Conservation (phyloP, 257 asterid genomes). For the Mentha longifolia region DNA sequence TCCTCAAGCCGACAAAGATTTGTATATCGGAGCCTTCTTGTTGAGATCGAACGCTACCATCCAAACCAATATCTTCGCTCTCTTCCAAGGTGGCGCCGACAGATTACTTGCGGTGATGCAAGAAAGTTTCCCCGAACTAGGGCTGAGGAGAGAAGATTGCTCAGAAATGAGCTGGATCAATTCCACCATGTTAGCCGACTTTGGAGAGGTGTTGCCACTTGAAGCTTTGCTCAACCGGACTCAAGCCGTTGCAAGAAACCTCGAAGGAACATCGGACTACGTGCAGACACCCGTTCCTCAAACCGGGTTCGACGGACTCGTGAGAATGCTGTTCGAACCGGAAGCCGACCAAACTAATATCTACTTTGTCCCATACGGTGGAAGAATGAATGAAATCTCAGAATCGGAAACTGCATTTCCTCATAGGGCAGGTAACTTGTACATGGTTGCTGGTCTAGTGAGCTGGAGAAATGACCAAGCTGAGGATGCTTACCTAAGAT, state of each 20-base stretch:
- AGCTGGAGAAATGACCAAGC: constrained; percentile 7
- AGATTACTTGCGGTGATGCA: constrained; percentile 27
- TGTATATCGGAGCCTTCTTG: constrained; percentile 14
- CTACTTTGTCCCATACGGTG: constrained; percentile 26
- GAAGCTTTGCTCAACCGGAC: too few species aligned
- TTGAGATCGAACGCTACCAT: constrained; percentile 12
- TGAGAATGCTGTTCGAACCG: background rate
- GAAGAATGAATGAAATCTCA: background rate
- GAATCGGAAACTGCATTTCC: too few species aligned
- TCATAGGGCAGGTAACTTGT: too few species aligned
- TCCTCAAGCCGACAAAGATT: constrained; percentile 22
- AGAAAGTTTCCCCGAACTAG: constrained; percentile 43
- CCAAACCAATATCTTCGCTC: constrained; percentile 22
- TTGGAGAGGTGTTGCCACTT: too few species aligned
- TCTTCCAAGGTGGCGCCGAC: constrained; percentile 42
- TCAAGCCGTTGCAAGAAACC: background rate
- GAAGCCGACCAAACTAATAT: background rate
- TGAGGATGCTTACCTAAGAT: background rate
- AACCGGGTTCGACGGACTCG: constrained; percentile 6
- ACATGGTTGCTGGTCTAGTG: background rate
- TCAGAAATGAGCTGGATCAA: constrained; percentile 43
- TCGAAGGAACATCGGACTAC: constrained; percentile 32
- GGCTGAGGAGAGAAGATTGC: constrained; percentile 37
- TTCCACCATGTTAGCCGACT: constrained; percentile 17
- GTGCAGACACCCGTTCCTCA: constrained; percentile 17